Evolutionary conservation across 768 basidiomycete species (phyloP).

Genomic region (Lactifluus subvellereus): DNA sequence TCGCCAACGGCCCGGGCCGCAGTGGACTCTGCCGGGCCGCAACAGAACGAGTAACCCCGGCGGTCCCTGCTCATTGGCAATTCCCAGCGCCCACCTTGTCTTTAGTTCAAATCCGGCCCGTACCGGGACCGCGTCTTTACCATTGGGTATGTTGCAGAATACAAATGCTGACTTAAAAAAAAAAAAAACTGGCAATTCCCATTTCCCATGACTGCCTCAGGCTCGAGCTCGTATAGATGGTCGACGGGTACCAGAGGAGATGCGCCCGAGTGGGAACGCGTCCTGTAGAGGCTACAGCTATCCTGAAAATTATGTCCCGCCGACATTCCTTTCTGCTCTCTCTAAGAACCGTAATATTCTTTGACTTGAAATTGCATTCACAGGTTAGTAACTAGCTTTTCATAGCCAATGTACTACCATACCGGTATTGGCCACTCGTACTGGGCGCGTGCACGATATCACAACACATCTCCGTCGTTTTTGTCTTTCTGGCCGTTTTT

Average conservation of each 20-base stretch:
- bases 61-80: no score
- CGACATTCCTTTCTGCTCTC: constrained; percentile 71
- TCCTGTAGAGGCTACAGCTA: constrained; percentile 71
- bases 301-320: constrained; percentile 86
- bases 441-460: constrained; percentile 68
- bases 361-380: not conserved
- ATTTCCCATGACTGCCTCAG: no score
- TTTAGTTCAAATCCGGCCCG: no score
- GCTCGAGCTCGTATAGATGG: not conserved
- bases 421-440: constrained; percentile 71
- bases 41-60: no score
- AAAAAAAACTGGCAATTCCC: no score
- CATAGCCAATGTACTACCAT: constrained; percentile 73
- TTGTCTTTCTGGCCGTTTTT: constrained; percentile 79
- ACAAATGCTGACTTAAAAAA: no score
- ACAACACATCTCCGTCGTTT: constrained; percentile 77
- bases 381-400: constrained; percentile 5
- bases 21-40: no score
- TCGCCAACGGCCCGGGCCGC: no score
- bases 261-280: constrained; percentile 53
- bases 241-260: not conserved
- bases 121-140: no score
- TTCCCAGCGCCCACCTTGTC: no score
- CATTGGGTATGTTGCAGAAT: no score
- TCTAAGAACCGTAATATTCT: constrained; percentile 57